These are phyloP conservation scores for Vaccinium myrtillus DNA, from an alignment of 148 eudicot species.

Conservation along the genomic window DNA sequence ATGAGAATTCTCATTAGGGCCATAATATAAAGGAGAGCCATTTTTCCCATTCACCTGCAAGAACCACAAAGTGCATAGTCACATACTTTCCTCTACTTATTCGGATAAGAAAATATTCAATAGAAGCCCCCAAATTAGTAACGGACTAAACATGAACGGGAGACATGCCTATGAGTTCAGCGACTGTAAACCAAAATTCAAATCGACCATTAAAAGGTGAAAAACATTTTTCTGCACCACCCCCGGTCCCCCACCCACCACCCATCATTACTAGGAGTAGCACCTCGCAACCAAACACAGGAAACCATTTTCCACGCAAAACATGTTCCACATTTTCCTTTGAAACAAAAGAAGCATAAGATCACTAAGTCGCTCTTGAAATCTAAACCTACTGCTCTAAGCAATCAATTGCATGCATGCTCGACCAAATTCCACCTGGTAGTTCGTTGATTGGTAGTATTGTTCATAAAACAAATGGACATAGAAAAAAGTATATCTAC, in stretches of 20 bases:
- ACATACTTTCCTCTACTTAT: neutral
- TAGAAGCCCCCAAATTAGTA: neutral
- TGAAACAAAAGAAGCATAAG: neutral
- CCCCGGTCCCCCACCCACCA: neutral
- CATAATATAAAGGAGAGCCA: conserved; percentile 43
- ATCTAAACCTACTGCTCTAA: neutral
- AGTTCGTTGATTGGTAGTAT: neutral
- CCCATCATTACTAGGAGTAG: no score
- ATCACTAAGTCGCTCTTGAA: neutral
- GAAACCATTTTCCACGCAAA: neutral
- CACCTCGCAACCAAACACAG: neutral
- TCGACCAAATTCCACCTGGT: neutral
- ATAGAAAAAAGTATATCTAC: neutral
- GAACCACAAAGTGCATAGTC: conserved; percentile 8
- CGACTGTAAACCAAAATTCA: no score
- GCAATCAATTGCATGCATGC: neutral
- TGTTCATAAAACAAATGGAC: neutral
- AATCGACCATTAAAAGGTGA: neutral
- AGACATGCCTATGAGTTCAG: neutral
- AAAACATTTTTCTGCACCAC: neutral
- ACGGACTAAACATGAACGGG: neutral
- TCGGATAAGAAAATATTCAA: neutral
- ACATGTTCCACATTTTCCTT: neutral
- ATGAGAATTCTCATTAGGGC: conserved; percentile 77
- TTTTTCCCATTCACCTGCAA: conserved; percentile 48